Evolutionary conservation across 495 filamentous ascomycete species (phyloP).

Genomic region (Rhizodiscina lignyota): DNA sequence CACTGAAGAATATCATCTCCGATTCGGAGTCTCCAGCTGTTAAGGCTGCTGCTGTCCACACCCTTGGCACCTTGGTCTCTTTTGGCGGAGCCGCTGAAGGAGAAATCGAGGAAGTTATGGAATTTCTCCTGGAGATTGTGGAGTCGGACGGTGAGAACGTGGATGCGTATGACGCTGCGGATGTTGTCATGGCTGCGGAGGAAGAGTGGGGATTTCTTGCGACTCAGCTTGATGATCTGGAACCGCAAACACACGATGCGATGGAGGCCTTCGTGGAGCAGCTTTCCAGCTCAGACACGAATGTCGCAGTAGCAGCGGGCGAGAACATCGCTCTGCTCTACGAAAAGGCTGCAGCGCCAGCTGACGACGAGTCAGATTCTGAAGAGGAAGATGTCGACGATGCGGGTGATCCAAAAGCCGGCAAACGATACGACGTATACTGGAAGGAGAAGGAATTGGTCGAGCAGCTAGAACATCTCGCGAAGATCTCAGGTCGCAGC

Average conservation of each 20-base stretch:
- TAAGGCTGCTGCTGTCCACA: slow-evolving; percentile 62
- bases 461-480: slow-evolving; percentile 28
- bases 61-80: slow-evolving; percentile 53
- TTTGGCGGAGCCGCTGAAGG: slow-evolving; percentile 62
- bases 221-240: slow-evolving; percentile 67
- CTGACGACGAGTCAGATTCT: slow-evolving; percentile 30
- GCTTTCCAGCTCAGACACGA: slow-evolving; percentile 54
- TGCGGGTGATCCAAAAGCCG: slow-evolving; percentile 26
- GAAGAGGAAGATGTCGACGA: slow-evolving; percentile 17
- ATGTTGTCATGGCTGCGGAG: slow-evolving; percentile 68
- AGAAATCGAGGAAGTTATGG: slow-evolving; percentile 60
- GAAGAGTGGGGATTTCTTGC: slow-evolving; percentile 81
- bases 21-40: slow-evolving; percentile 45
- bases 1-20: slow-evolving; percentile 53
- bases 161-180: slow-evolving; percentile 54
- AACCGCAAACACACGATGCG: slow-evolving; percentile 51
- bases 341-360: slow-evolving; percentile 63
- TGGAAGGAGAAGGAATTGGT: slow-evolving; percentile 16
- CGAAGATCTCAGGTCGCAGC: slow-evolving; percentile 45
- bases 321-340: slow-evolving; percentile 82
- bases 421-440: slow-evolving; percentile 33
- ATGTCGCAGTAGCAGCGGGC: slow-evolving; percentile 73
- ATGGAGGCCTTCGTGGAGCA: slow-evolving; percentile 86
- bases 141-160: slow-evolving; percentile 68
- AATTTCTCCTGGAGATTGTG: slow-evolving; percentile 70